Conservation (phyloP, 495 filamentous ascomycete species). For the Penicillium daleae region DNA sequence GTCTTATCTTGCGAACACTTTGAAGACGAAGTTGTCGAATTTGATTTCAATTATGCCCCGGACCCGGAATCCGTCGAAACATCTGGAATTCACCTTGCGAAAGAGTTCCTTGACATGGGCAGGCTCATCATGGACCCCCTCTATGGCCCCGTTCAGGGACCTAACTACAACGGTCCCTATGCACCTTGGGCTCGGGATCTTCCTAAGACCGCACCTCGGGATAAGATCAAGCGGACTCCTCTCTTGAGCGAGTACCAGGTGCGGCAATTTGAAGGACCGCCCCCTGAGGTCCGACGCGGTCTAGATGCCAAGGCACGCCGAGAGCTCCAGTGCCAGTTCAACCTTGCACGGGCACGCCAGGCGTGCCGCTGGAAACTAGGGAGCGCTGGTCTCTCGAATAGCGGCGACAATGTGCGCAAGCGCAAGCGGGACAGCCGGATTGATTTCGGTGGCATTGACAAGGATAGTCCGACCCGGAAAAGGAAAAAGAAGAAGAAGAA, state of each 20-base stretch:
- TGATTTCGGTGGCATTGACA: conserved; percentile 8
- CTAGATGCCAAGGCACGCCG: conserved; percentile 24
- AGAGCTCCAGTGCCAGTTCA: conserved; percentile 26
- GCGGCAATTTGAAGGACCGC: conserved; percentile 37
- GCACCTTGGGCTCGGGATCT: conserved; percentile 44
- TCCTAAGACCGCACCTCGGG: conserved; percentile 15
- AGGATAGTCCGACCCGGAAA: conserved; percentile 8
- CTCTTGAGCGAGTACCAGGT: conserved; percentile 28
- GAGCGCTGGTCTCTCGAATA: conserved; percentile 22
- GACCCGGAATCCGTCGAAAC: conserved; percentile 16
- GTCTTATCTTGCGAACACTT: conserved; percentile 56
- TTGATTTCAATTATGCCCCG: conserved; percentile 31
- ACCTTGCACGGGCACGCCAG: conserved; percentile 37
- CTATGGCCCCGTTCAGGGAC: conserved; percentile 52
- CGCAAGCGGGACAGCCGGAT: not conserved
- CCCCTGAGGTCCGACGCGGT: conserved; percentile 22
- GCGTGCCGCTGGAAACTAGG: conserved; percentile 17
- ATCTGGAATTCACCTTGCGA: conserved; percentile 32
- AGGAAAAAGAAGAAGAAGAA: conserved; percentile 13
- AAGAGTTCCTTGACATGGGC: conserved; percentile 37
- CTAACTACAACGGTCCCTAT: conserved; percentile 49
- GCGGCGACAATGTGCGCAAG: conserved; percentile 15
- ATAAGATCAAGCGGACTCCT: conserved; percentile 22
- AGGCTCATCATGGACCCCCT: conserved; percentile 44
- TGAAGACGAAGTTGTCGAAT: conserved; percentile 20